Evolutionary conservation across 2,329 filamentous ascomycete species (phyloP).

Genomic region (Elsinoe perseae): DNA sequence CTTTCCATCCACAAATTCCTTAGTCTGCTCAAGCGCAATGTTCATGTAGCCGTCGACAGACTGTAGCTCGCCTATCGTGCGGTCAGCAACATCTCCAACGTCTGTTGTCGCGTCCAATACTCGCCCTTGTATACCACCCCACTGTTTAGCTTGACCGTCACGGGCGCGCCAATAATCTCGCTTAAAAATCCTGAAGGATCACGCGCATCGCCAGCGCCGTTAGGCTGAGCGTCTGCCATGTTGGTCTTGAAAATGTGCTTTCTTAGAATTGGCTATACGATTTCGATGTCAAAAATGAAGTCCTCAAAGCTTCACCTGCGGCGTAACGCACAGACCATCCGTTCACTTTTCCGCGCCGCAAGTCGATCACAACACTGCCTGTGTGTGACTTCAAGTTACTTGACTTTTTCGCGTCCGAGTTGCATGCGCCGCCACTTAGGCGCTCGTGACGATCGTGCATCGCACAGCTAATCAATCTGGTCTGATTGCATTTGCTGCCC

Average conservation of each 20-base stretch:
- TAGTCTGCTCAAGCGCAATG: slow-evolving; percentile 92
- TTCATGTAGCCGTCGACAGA: slow-evolving; percentile 99
- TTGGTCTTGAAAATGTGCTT: neutral
- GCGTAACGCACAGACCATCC: slow-evolving; percentile 6
- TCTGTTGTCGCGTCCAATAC: neutral
- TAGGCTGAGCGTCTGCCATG: slow-evolving; percentile 30
- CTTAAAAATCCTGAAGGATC: slow-evolving; percentile 89
- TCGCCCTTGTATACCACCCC: slow-evolving; percentile 94
- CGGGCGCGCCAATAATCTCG: slow-evolving; percentile 88
- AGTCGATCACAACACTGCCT: neutral
- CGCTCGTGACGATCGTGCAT: too few species aligned
- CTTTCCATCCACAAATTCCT: slow-evolving; percentile 80
- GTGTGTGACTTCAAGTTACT: neutral
- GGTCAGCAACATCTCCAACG: slow-evolving; percentile 5
- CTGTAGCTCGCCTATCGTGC: slow-evolving; percentile 70
- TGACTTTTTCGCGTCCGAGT: too few species aligned
- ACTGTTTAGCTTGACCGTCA: slow-evolving; percentile 97
- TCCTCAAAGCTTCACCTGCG: neutral
- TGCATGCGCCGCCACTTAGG: too few species aligned
- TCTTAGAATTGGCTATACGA: neutral
- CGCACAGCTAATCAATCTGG: too few species aligned
- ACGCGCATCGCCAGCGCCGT: slow-evolving; percentile 66
- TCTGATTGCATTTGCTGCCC: too few species aligned
- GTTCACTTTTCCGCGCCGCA: neutral
- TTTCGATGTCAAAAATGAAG: neutral